These are phyloP conservation scores for Castanospermum australe DNA, from an alignment of 306 rosid species.

Conservation along the genomic window DNA sequence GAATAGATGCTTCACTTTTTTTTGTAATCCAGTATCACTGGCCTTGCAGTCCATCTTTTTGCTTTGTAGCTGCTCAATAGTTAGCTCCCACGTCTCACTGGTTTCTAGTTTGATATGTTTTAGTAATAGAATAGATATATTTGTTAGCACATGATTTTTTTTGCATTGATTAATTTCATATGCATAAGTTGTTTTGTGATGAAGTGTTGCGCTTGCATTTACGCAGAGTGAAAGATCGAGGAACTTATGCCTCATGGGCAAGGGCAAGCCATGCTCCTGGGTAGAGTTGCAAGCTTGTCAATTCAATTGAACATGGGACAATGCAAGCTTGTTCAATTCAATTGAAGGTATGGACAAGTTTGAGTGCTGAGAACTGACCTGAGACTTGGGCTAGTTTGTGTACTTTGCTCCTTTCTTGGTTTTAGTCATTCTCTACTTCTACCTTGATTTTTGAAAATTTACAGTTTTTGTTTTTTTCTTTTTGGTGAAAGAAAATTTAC, in stretches of 20 bases:
- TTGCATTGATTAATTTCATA: constrained; percentile 15
- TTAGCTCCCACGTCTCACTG: constrained; percentile 3
- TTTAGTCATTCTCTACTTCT: neutral
- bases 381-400: neutral
- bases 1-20: neutral
- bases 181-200: neutral
- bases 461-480: neutral
- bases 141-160: neutral
- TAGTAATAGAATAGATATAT: neutral
- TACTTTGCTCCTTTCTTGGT: neutral
- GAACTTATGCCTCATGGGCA: constrained; percentile 68
- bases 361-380: neutral
- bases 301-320: neutral
- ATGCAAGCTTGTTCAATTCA: neutral
- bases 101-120: constrained; percentile 4
- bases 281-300: constrained; percentile 24
- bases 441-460: neutral
- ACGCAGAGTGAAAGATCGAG: constrained; percentile 68
- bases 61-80: neutral
- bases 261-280: constrained; percentile 37
- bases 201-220: constrained; percentile 14
- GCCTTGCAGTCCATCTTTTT: constrained; percentile 3
- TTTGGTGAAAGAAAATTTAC: neutral
- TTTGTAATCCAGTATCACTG: neutral
- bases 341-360: constrained; percentile 22